Evolutionary conservation across 805 yeast species (phyloP).

Genomic region (Vanderwaltozyma verrucispora): DNA sequence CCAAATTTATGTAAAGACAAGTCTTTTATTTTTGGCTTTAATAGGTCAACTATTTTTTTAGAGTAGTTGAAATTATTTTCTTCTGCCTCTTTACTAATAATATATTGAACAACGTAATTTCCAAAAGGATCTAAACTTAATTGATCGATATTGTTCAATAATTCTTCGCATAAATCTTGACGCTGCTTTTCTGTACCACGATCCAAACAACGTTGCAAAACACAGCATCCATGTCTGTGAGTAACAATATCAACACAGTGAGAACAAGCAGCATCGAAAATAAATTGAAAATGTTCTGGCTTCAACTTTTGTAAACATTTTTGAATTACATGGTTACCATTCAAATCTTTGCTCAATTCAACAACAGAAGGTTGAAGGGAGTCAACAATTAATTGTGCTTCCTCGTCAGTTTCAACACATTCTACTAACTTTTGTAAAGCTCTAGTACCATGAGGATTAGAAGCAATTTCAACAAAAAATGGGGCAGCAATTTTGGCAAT

Average conservation of each 20-base stretch:
- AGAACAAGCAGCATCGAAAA: slow-evolving; percentile 71
- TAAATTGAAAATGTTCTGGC: slow-evolving; percentile 68
- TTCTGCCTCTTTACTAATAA: slow-evolving; percentile 39
- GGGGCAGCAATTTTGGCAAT: slow-evolving; percentile 65
- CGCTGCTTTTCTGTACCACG: slow-evolving; percentile 70
- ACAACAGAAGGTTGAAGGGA: slow-evolving; percentile 65
- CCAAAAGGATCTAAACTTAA: slow-evolving; percentile 91
- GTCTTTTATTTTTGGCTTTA: slow-evolving; percentile 28
- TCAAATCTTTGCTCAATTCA: slow-evolving; percentile 71
- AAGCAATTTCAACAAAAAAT: slow-evolving; percentile 66
- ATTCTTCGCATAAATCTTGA: slow-evolving; percentile 50
- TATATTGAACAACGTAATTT: slow-evolving; percentile 93
- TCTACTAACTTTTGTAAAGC: slow-evolving; percentile 91
- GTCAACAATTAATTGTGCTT: slow-evolving; percentile 50
- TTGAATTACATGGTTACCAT: slow-evolving; percentile 95
- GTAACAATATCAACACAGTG: slow-evolving; percentile 78
- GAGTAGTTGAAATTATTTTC: slow-evolving; percentile 25
- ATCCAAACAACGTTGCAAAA: slow-evolving; percentile 88
- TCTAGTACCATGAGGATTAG: slow-evolving; percentile 93
- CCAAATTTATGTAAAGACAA: slow-evolving; percentile 84
- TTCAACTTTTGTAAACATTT: slow-evolving; percentile 70
- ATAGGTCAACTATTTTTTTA: slow-evolving; percentile 25
- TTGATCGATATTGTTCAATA: slow-evolving; percentile 57
- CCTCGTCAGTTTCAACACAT: slow-evolving; percentile 61
- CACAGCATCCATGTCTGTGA: slow-evolving; percentile 97